Conservation (phyloP, 2,329 filamentous ascomycete genomes). For the Exophiala calicioides region DNA sequence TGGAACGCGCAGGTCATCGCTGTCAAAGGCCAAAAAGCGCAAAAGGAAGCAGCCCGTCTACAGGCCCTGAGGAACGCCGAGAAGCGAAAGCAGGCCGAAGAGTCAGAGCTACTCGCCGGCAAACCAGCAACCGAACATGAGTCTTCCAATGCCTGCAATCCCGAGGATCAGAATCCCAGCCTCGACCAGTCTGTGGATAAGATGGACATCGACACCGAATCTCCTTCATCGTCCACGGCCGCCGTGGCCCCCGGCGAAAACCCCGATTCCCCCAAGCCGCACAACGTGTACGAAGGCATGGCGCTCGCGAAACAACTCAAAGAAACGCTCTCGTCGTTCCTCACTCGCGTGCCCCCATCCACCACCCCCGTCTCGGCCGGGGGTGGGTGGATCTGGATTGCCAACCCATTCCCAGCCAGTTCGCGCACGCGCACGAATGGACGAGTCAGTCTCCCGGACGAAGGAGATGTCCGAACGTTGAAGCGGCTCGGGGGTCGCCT, state of each 20-base stretch:
- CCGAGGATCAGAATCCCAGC: background rate
- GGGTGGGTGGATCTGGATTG: slow-evolving; percentile 71
- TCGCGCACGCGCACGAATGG: background rate
- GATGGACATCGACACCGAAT: background rate
- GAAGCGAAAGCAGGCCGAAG: slow-evolving; percentile 10
- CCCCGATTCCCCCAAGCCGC: slow-evolving; percentile 35
- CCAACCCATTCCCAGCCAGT: slow-evolving; percentile 58
- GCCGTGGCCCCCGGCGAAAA: slow-evolving; percentile 8
- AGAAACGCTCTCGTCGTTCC: slow-evolving; percentile 66
- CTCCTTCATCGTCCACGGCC: background rate
- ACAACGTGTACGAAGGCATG: slow-evolving; percentile 62
- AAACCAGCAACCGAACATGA: background rate
- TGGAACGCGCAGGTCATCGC: slow-evolving; percentile 27
- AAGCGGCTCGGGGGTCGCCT: slow-evolving; percentile 57
- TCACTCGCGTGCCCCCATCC: slow-evolving; percentile 67
- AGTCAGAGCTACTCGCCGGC: background rate
- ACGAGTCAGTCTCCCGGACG: slow-evolving; percentile 38
- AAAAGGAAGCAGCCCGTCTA: slow-evolving; percentile 5
- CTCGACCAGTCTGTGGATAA: background rate
- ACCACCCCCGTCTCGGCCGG: slow-evolving; percentile 52
- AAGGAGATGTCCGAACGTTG: slow-evolving; percentile 52
- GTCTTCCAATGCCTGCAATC: background rate
- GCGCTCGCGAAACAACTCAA: slow-evolving; percentile 60
- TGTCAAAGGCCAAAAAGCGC: slow-evolving; percentile 6
- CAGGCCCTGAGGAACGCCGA: slow-evolving; percentile 2